Evolutionary conservation across 768 basidiomycete genomes (phyloP).

Genomic region (Cystofilobasidium bisporidii): DNA sequence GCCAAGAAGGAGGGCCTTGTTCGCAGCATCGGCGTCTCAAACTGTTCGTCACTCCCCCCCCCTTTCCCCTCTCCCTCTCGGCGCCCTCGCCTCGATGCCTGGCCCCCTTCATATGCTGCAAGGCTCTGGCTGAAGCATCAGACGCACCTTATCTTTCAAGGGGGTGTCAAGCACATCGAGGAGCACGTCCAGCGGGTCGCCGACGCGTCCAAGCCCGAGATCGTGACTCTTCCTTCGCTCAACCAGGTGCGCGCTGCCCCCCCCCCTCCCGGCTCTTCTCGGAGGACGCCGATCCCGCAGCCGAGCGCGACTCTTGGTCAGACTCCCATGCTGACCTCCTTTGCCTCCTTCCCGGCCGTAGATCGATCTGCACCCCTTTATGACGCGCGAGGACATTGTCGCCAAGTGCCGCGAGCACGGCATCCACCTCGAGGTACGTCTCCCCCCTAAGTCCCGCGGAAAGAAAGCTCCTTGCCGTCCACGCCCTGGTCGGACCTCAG

Average conservation of each 20-base stretch:
- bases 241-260: slow-evolving; percentile 51
- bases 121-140: no score
- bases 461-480: no score
- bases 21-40: slow-evolving; percentile 52
- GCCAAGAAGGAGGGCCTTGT: slow-evolving; percentile 54
- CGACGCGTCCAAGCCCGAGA: slow-evolving; percentile 41
- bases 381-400: slow-evolving; percentile 55
- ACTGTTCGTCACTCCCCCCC: neutral
- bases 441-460: neutral
- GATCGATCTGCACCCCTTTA: slow-evolving; percentile 56
- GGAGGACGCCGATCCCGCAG: no score
- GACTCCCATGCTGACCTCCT: neutral
- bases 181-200: slow-evolving; percentile 43
- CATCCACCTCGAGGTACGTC: slow-evolving; percentile 55
- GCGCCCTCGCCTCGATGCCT: no score
- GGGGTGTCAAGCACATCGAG: slow-evolving; percentile 52
- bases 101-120: no score
- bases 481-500: no score
- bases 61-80: neutral
- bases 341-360: slow-evolving; percentile 11
- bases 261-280: no score
- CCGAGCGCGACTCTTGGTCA: no score
- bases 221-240: slow-evolving; percentile 45
- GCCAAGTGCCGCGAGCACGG: slow-evolving; percentile 50
- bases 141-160: no score